Conservation (phyloP, 2,329 filamentous ascomycete genomes). For the Colletotrichum lentis region DNA sequence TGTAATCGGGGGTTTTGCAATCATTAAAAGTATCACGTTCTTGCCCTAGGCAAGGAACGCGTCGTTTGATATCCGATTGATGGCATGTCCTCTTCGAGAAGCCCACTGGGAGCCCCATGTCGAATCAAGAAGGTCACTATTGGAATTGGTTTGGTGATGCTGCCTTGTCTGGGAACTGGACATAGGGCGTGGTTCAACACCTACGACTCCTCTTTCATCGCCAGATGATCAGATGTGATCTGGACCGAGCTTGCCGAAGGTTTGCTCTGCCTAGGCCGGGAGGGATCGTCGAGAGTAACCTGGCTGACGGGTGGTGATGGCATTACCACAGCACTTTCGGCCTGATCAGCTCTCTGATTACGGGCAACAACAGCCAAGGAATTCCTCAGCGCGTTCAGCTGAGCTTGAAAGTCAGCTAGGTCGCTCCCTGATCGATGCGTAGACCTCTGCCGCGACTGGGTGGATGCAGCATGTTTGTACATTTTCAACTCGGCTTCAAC, state of each 20-base stretch:
- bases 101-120: no score
- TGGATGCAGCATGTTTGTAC: background rate
- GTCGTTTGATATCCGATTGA: no score
- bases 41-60: no score
- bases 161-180: background rate
- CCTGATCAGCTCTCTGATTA: background rate
- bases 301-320: background rate
- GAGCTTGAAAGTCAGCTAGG: background rate
- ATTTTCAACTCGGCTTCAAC: slow-evolving; percentile 15
- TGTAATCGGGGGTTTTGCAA: no score
- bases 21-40: no score
- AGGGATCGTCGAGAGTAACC: background rate
- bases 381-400: background rate
- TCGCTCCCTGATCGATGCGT: background rate
- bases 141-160: no score
- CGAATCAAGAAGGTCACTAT: no score
- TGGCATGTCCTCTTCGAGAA: no score
- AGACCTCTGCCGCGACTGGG: background rate
- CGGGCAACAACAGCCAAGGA: background rate
- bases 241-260: background rate
- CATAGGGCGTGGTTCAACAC: background rate
- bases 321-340: background rate
- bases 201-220: background rate
- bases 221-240: background rate
- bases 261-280: background rate